Evolutionary conservation across 129 eudicot genomes (phyloP).

Genomic region (Kitagawia praeruptora): DNA sequence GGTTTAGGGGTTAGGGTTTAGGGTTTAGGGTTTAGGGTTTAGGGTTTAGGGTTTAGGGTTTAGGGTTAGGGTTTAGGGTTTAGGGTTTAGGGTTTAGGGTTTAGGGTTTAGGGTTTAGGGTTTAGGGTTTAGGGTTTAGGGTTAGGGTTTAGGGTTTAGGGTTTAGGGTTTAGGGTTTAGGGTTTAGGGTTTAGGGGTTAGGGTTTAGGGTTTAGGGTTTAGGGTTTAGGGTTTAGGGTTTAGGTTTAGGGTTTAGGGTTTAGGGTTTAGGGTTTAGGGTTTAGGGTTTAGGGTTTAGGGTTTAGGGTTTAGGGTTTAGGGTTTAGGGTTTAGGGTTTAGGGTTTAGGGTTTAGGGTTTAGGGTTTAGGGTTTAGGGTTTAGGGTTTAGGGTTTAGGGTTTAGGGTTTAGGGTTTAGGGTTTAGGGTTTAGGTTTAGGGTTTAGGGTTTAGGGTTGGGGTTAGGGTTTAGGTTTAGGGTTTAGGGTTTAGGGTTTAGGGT

Average conservation of each 20-base stretch:
- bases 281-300: not conserved
- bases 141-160: not conserved
- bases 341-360: not conserved
- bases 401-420: not conserved
- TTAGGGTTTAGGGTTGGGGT: conserved; percentile 1
- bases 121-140: not conserved
- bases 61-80: not conserved
- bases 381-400: not conserved
- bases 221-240: conserved; percentile 1
- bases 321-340: not conserved
- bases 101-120: not conserved
- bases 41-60: conserved; percentile 2
- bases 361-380: not conserved
- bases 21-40: not conserved
- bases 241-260: conserved; percentile 2
- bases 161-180: not conserved
- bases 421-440: not conserved
- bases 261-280: not conserved
- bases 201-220: conserved; percentile 2
- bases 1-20: not conserved
- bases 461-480: not conserved
- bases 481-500: conserved; percentile 1
- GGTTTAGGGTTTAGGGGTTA: conserved; percentile 1
- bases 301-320: not conserved
- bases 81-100: conserved; percentile 3